Base-by-base conservation (phyloP, 2,329 filamentous ascomycete genomes). In the Sporothrix brasiliensis region DNA sequence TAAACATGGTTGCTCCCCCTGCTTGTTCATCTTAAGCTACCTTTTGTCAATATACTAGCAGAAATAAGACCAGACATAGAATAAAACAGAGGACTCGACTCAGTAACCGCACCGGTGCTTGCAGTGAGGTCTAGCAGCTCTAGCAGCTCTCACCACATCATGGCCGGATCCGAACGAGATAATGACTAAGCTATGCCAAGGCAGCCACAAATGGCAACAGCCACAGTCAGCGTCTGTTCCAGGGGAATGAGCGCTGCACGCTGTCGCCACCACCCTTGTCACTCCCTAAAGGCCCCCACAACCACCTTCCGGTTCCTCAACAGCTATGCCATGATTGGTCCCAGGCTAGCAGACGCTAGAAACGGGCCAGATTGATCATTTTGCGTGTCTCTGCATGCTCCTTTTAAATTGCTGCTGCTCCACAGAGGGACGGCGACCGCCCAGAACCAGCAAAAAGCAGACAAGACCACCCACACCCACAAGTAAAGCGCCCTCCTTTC, bases 291-390 rank as follows among this genome's bases (percentile, higher is more conserved):
- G 56, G 27, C 27, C 56, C 39, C 56, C 56, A 41, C 34, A 21
- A 11, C 9, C 34, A 5, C 30, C 56, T 60, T 10, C 56, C n/a
- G n/a, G 34, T 60, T 27, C 27, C 21, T 19, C 24, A 54, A 24
- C 61, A 65, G 49, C 65, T 41, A 50, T 49, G 44, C 67, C 69
- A 52, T 72, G 68, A 72, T 70, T 67, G 61, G 70, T 44, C 61
- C 39, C 41, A 52, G 49, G 54, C 16, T 16, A 50, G 34, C 39
- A 69, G 41, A 44, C 58, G 39, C 58, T 63, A 63, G 58, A 68
- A 72, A 74, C 69, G 70, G 70, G 73, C 69, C 73, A 74, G 73
- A 74, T 74, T 73, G 69, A 60, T 39, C 27, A 53, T 69, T 71
- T 70, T 44, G 14, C 61, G 39, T 24, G 13, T n/a, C 16, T 44